These are phyloP conservation scores for Mychonastes homosphaera DNA, from an alignment of 139 green algal species.

Conservation along the genomic window DNA sequence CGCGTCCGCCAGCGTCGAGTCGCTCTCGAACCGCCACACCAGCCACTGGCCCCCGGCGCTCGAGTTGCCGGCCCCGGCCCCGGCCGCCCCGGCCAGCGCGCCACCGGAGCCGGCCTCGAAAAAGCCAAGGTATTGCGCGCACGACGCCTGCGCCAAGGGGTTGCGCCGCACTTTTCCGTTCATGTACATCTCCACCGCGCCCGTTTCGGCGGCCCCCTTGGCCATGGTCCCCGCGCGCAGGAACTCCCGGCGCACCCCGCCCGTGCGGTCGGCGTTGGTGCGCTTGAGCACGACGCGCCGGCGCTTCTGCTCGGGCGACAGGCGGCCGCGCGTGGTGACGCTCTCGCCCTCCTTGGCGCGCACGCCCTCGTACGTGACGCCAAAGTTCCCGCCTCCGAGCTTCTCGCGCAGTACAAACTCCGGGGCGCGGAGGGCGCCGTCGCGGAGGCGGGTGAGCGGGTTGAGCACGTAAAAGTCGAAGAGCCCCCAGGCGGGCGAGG, in stretches of 20 bases:
- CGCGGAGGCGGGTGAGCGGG: slow-evolving; percentile 31
- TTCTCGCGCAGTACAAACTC: slow-evolving; percentile 46
- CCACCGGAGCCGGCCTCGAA: slow-evolving; percentile 38
- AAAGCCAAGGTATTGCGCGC: slow-evolving; percentile 45
- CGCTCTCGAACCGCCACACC: slow-evolving; percentile 83
- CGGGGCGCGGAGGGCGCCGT: slow-evolving; percentile 25
- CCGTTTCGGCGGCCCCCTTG: slow-evolving; percentile 63
- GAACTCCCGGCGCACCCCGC: slow-evolving; percentile 43
- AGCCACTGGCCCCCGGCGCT: slow-evolving; percentile 73
- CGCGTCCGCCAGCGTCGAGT: slow-evolving; percentile 74
- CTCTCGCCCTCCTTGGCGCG: slow-evolving; percentile 17
- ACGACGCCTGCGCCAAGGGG: slow-evolving; percentile 23
- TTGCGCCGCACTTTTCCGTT: slow-evolving; percentile 45
- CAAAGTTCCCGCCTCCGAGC: slow-evolving; percentile 84
- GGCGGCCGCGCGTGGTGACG: slow-evolving; percentile 19
- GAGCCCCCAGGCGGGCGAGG: slow-evolving; percentile 46
- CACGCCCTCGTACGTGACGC: slow-evolving; percentile 52
- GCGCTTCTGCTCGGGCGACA: slow-evolving; percentile 72
- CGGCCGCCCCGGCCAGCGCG: slow-evolving; percentile 23
- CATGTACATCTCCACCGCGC: slow-evolving; percentile 78
- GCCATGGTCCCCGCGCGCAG: slow-evolving; percentile 75
- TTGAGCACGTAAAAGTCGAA: slow-evolving; percentile 69
- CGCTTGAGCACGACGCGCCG: slow-evolving; percentile 80
- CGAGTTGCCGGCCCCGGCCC: slow-evolving; percentile 37
- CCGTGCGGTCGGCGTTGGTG: slow-evolving; percentile 64